phyloP scores from a whole-genome alignment of 306 rosid genomes.

The Canavalia ensiformis region DNA sequence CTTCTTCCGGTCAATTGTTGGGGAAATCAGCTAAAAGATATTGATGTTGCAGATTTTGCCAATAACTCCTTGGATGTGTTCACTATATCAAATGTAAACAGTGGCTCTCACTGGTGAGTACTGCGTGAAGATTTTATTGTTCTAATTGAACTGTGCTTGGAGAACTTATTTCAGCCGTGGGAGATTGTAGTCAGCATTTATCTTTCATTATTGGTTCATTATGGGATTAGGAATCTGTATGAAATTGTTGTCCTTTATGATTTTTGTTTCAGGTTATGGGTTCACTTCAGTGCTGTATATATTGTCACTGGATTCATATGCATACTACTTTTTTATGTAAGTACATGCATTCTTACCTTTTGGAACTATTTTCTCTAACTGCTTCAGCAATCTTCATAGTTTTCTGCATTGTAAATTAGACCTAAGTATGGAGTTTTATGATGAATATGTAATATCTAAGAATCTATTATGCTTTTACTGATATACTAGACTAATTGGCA shows the following conservation, averaged over 20 bases:
- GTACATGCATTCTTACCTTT: conserved; percentile 48
- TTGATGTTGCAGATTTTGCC: conserved; percentile 43
- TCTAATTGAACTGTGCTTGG: conserved; percentile 30
- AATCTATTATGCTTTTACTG: conserved; percentile 5
- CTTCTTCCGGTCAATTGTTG: conserved; percentile 90
- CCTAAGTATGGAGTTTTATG: conserved; percentile 14
- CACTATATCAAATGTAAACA: conserved; percentile 56
- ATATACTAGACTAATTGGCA: not conserved
- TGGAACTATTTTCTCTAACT: conserved; percentile 33
- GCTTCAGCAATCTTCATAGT: conserved; percentile 24
- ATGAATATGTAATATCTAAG: not conserved
- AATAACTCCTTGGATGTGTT: conserved; percentile 55
- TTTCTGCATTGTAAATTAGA: conserved; percentile 36
- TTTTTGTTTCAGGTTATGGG: conserved; percentile 77
- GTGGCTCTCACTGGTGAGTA: conserved; percentile 54
- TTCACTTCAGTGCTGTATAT: conserved; percentile 93
- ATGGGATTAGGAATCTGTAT: conserved; percentile 15
- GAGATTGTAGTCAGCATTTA: conserved; percentile 4
- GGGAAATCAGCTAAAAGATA: conserved; percentile 61
- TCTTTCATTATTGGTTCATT: conserved; percentile 18
- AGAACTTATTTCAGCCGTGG: conserved; percentile 2
- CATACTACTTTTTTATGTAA: conserved; percentile 79
- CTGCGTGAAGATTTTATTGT: conserved; percentile 42
- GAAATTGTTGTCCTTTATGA: conserved; percentile 20
- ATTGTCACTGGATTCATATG: conserved; percentile 78